Evolutionary conservation across 176 grass and related monocot genomes (phyloP).

Genomic region (Triticum turgidum): DNA sequence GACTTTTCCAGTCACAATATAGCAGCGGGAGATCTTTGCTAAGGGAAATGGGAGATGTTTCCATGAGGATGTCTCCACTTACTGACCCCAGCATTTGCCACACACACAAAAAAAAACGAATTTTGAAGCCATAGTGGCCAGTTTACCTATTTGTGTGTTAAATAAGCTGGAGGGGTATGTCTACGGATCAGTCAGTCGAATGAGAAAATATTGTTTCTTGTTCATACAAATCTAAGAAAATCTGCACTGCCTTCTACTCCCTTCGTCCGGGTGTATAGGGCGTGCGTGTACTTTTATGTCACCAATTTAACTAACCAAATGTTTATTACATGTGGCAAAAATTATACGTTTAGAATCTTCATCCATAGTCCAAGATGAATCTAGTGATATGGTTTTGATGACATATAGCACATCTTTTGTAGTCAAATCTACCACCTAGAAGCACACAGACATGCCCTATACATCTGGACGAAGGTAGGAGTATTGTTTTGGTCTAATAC

Average conservation of each 20-base stretch:
- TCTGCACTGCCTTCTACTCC: neutral
- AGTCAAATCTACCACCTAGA: no score
- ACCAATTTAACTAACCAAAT: no score
- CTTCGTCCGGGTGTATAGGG: no score
- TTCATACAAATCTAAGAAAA: neutral
- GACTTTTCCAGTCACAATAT: neutral
- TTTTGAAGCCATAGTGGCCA: neutral
- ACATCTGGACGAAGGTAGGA: neutral
- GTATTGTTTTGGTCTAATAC: no score
- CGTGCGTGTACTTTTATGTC: no score
- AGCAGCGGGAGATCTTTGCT: neutral
- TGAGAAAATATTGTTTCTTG: neutral
- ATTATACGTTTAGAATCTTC: no score
- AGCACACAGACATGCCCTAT: no score
- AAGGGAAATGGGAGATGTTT: slow-evolving; percentile 6
- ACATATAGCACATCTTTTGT: no score
- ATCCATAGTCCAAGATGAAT: no score
- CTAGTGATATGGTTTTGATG: no score
- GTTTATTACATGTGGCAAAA: no score
- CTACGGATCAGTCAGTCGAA: no score
- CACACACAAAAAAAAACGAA: neutral
- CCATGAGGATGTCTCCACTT: neutral
- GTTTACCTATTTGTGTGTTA: neutral
- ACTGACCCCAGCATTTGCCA: neutral
- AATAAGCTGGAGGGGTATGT: neutral